Base-by-base conservation (phyloP, 192 early-diverging fungal genomes). In the Funneliformis mosseae region DNA sequence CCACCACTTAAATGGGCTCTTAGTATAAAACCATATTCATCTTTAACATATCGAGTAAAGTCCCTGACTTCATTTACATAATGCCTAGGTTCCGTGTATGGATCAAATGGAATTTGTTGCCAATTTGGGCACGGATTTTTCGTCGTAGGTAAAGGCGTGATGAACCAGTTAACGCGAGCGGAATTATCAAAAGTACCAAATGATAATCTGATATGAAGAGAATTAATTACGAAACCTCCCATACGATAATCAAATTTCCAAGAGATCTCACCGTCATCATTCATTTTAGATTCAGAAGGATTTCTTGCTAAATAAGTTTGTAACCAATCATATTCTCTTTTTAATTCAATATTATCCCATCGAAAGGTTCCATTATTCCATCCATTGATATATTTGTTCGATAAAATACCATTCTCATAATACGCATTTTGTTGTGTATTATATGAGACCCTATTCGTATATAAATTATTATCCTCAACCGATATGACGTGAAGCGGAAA, bases 1-100 rank as follows among this genome's bases (percentile, higher is more conserved):
- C 66, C 66, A 28, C 66, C 66, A 16, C 28, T 68, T 39, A 69
- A 69, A 41, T 39, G 18, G 18, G 39, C 67, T 1, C 9, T 69
- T 39, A 69, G 41, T 21, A 39, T 69, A 39, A 69, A 69, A 39
- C 67, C 67, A 42, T 69, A 69, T 69, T 69, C 67, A 39, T 21
- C 21, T 39, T 69, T 39, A 38, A 69, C 16, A 25, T n/a, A 69
- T 69, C 12, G 7, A 69, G 67, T 69, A 38, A 39, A 14, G 4
- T 69, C 67, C 18, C 18, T 69, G 21, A 21, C 4, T 14, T 39
- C 33, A 68, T 38, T 68, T 68, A 18, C 33, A 18, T n/a, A 2
- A 68, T 39, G 28, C 1, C 16, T 18, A 69, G 16, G 8, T 39
- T 69, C 33, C 14, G 67, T 64, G 8, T 55, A 55, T 55, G 48